Percentiles rank a stretch among this genome's conserved stretches.
These are phyloP conservation scores for Ilex aquifolium DNA, from an alignment of 257 asterid species.

Conservation along the genomic window DNA sequence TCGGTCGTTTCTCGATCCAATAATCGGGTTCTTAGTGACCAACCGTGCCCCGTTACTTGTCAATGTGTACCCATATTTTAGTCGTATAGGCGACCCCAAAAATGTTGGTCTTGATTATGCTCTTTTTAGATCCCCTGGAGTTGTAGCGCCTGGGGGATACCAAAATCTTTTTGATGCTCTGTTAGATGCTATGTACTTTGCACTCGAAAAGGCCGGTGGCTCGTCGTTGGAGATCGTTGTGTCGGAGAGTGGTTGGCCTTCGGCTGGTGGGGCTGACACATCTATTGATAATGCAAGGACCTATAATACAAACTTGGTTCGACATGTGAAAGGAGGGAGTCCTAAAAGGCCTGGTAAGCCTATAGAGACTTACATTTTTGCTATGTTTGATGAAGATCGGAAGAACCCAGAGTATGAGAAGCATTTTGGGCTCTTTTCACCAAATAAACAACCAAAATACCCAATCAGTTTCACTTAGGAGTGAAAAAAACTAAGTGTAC, in stretches of 20 bases:
- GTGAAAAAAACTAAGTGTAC: background rate
- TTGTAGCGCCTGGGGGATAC: slow-evolving; percentile 20
- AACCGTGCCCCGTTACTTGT: slow-evolving; percentile 17
- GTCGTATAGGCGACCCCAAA: slow-evolving; percentile 4
- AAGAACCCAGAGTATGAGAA: slow-evolving; percentile 26
- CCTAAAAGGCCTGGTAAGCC: slow-evolving; percentile 23
- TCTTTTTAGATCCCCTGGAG: slow-evolving; percentile 20
- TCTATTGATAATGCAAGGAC: slow-evolving; percentile 23
- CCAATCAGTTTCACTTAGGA: slow-evolving; percentile 16
- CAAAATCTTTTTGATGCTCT: slow-evolving; percentile 27
- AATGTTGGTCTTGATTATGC: slow-evolving; percentile 21
- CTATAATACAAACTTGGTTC: slow-evolving; percentile 20
- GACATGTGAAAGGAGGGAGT: slow-evolving; percentile 19
- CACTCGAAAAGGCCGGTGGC: slow-evolving; percentile 28
- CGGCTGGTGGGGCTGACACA: slow-evolving; percentile 22
- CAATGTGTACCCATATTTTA: slow-evolving; percentile 27
- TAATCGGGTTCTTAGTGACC: slow-evolving; percentile 17
- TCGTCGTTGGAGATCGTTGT: slow-evolving; percentile 24
- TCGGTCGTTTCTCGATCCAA: slow-evolving; percentile 17
- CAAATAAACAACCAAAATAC: slow-evolving; percentile 22
- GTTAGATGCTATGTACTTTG: slow-evolving; percentile 29
- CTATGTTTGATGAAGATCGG: slow-evolving; percentile 26
- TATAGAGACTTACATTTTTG: slow-evolving; percentile 29
- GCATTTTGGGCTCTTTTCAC: slow-evolving; percentile 21
- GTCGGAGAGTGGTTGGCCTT: slow-evolving; percentile 44